Evolutionary conservation across 2,329 filamentous ascomycete species (phyloP), one percentile per base, ranked within the genome.

Genomic region (Cladosporium velox): DNA sequence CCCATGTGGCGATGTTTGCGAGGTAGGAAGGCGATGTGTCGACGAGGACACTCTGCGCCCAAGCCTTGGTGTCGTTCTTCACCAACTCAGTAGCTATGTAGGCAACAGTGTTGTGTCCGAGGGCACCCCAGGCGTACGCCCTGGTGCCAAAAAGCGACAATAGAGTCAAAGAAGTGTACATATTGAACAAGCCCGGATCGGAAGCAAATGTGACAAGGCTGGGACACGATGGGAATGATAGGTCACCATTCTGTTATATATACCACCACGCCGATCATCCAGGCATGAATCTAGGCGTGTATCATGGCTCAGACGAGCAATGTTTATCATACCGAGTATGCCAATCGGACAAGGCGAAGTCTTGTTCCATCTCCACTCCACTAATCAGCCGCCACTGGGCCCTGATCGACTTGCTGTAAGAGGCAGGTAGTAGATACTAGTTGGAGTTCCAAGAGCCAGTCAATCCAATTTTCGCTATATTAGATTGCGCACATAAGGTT

Each of bases 71-170:
- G 18, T 77, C 70, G 21, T 76, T 65, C 3, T 76, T 75, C 59
- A 86, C 74, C 69, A 82, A 82, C 68, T 81, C 77, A 64, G 84
- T 81, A 0, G 85, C 84, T 47, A 87, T 81, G 70, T 83, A 85
- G 24, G 83, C 85, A 6, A 87, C 80, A 2, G 85, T 85, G 34
- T 82, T 80, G 67, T 87, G 85, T 41, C 85, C 85, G 0, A 87
- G 74, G 8, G 73, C 75, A 28, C 85, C 85, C 85, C 85, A 87
- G 8, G 82, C 83, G 63, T 72, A 64, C 10, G 61, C 61, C 34
- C 35, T 57, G 10, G 35, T 26, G 12, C 61, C 51, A 18, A 44
- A 54, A 55, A 60, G 69, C 68, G 51, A 65, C 30, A 21, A 69
- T 68, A 59, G 70, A 59, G 14, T 67, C 60, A 55, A 30, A 18